Percentiles rank a stretch among this genome's conserved stretches.
These are phyloP conservation scores for Chaetomium globosum DNA, from an alignment of 2,329 filamentous ascomycete genomes.

Conservation along the genomic window DNA sequence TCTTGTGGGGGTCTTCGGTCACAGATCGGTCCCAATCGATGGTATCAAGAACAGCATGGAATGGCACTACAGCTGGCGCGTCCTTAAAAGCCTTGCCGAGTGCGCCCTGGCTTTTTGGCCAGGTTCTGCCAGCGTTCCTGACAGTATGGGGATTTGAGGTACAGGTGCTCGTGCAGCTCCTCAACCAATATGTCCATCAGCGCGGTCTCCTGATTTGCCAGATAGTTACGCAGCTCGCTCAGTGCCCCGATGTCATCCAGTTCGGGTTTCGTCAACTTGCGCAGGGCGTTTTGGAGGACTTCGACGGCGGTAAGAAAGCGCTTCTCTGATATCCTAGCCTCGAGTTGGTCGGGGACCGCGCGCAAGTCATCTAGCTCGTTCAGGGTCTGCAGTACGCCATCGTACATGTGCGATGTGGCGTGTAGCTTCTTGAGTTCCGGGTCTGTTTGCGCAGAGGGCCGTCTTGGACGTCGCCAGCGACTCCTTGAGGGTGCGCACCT, in stretches of 20 bases:
- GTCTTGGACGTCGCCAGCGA: conserved; percentile 79
- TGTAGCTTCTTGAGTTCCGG: conserved; percentile 91
- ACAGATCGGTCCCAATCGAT: conserved; percentile 65
- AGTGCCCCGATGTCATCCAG: conserved; percentile 90
- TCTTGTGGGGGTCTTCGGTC: conserved; percentile 85
- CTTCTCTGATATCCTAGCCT: conserved; percentile 94
- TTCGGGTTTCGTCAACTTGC: conserved; percentile 81
- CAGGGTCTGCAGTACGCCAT: conserved; percentile 82
- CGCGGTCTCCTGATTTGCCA: conserved; percentile 88
- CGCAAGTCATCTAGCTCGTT: conserved; percentile 86
- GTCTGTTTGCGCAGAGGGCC: conserved; percentile 81
- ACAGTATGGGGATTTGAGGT: conserved; percentile 96
- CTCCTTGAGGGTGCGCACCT: conserved; percentile 78
- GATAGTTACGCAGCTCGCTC: conserved; percentile 80
- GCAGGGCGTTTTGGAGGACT: conserved; percentile 82
- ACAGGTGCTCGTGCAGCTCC: conserved; percentile 94
- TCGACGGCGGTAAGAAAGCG: conserved; percentile 91
- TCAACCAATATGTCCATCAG: conserved; percentile 96
- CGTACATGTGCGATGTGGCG: conserved; percentile 83
- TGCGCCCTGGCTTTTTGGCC: conserved; percentile 62
- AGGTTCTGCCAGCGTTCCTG: conserved; percentile 92
- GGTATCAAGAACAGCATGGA: conserved; percentile 61
- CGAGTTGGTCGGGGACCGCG: conserved; percentile 85
- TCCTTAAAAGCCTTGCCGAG: conserved; percentile 48
- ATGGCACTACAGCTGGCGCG: conserved; percentile 53